Percentiles rank a stretch among this genome's conserved stretches.
Evolutionary conservation across 192 early-diverging fungal species (phyloP).

Genomic region (Podila epigama): DNA sequence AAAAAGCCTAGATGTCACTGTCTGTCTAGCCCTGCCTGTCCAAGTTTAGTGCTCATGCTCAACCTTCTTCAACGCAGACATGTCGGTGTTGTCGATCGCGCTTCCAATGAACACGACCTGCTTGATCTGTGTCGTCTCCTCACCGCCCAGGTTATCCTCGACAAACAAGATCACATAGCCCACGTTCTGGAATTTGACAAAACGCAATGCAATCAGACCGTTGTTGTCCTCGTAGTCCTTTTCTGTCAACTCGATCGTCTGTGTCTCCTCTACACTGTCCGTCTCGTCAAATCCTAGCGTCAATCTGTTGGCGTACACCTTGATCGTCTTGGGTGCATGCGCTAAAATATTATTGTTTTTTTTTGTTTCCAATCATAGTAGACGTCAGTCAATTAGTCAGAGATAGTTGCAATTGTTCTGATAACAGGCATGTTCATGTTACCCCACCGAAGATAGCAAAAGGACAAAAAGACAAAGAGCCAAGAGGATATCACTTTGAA

Average conservation of each 20-base stretch:
- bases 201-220: constrained; percentile 79
- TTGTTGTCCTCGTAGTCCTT: constrained; percentile 72
- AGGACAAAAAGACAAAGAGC: not conserved
- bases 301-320: constrained; percentile 84
- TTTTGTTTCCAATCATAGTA: too few species aligned
- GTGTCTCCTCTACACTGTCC: constrained; percentile 76
- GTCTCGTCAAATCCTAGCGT: constrained; percentile 89
- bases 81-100: constrained; percentile 33
- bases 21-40: not conserved
- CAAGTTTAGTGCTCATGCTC: constrained; percentile 34
- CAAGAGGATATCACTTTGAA: not conserved
- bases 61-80: constrained; percentile 44
- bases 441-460: not conserved
- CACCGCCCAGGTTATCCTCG: constrained; percentile 84
- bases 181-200: constrained; percentile 95
- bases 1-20: not conserved
- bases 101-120: constrained; percentile 83
- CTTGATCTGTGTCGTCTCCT: constrained; percentile 83
- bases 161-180: constrained; percentile 82
- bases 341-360: too few species aligned
- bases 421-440: too few species aligned
- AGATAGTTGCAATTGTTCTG: too few species aligned
- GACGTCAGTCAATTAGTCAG: too few species aligned
- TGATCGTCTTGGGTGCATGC: constrained; percentile 87
- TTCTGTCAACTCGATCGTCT: constrained; percentile 75